Evolutionary conservation across 2,329 filamentous ascomycete species (phyloP), one percentile per base, ranked within the genome.

Genomic region (Penicillium brevicompactum): DNA sequence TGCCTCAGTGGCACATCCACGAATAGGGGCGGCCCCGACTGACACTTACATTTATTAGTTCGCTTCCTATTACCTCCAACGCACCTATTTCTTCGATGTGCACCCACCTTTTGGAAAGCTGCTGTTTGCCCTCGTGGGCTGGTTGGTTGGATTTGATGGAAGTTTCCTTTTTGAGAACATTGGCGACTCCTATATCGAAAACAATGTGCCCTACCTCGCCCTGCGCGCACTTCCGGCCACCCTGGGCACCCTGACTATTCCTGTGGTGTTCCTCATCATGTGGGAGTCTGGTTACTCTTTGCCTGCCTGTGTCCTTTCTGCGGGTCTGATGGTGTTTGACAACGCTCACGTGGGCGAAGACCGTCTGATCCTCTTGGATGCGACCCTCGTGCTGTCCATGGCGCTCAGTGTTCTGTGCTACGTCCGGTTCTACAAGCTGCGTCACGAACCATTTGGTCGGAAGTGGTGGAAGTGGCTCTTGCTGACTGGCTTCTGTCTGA

Each of bases 391-490:
- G 57, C 86, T 97, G 61, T 92, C 93, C 74, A 97, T 99, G 92
- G 92, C 94, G 5, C 88, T 94, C 76, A 96, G 92, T 74, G 82
- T 99, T 53, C 82, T 97, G 53, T 92, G 85, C 81, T 99, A 99
- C 76, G 89, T 99, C 76, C 91, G 92, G 66, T 99, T 97, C 79
- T 97, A 97, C 82, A 99, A 97, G 83, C 81, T 93, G 64, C 86
- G 94, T 65, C 92, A 97, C 67, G 83, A 87, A 62, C 84, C 94
- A 3, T 99, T 99, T 74, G 86, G 89, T 57, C 86, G 92, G 59
- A 97, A 99, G 78, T 99, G 94, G 94, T 99, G 94, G 94, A 99
- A 99, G 77, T 99, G 94, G 94, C 84, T 99, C 56, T 86, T 99
- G 59, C 78, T 97, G 67, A 99, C 94, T 7, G 94, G 94, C 57